phyloP scores from a whole-genome alignment of 2,329 filamentous ascomycete species.

The Colletotrichum chrysophilum region DNA sequence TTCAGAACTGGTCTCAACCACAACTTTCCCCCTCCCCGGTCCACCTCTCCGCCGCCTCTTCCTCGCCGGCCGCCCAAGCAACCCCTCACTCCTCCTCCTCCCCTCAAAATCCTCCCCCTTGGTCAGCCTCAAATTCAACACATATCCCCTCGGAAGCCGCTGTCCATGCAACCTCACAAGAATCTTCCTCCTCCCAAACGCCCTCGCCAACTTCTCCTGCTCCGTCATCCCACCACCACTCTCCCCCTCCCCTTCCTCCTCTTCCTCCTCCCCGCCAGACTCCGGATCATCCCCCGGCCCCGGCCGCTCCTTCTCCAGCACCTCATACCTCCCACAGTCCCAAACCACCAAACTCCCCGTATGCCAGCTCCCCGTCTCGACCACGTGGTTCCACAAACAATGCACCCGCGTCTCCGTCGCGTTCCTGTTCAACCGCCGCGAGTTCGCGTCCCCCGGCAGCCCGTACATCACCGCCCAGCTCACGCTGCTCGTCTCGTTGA shows the following conservation, averaged over 20 bases:
- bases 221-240: slow-evolving; percentile 29
- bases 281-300: slow-evolving; percentile 33
- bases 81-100: slow-evolving; percentile 26
- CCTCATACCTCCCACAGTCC: slow-evolving; percentile 65
- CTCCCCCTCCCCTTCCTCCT: slow-evolving; percentile 26
- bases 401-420: slow-evolving; percentile 68
- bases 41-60: not conserved
- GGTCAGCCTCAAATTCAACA: slow-evolving; percentile 58
- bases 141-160: slow-evolving; percentile 58
- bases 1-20: slow-evolving; percentile 3
- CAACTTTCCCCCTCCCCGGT: not conserved
- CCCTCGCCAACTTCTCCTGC: slow-evolving; percentile 53
- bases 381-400: slow-evolving; percentile 66
- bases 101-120: slow-evolving; percentile 44
- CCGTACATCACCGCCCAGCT: slow-evolving; percentile 72
- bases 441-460: slow-evolving; percentile 63
- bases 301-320: slow-evolving; percentile 50
- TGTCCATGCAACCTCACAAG: slow-evolving; percentile 59
- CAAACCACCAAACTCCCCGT: slow-evolving; percentile 67
- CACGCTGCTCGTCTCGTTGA: slow-evolving; percentile 69
- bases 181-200: slow-evolving; percentile 62
- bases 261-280: slow-evolving; percentile 23
- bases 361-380: slow-evolving; percentile 58
- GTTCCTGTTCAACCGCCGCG: slow-evolving; percentile 57
- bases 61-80: not conserved